Percentiles rank a stretch among this genome's conserved stretches.
These are phyloP conservation scores for Citrullus mucosospermus DNA, from an alignment of 306 rosid genomes.

Conservation along the genomic window DNA sequence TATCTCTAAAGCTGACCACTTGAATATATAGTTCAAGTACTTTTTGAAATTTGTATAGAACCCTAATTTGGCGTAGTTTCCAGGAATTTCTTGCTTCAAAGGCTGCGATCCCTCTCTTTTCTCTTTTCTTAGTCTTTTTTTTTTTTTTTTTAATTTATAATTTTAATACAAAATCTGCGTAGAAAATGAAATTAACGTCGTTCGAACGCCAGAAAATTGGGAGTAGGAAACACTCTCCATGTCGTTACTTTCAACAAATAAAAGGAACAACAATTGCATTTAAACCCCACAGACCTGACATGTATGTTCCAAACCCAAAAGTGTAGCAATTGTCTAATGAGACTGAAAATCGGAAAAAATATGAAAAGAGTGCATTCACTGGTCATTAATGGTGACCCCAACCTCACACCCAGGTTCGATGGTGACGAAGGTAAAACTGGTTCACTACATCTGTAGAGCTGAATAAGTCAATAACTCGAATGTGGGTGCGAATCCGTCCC, in stretches of 20 bases:
- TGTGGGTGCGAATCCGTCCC: slow-evolving; percentile 76
- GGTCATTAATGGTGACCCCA: slow-evolving; percentile 78
- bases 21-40: background rate
- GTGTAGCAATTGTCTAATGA: background rate
- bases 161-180: background rate
- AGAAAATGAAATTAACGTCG: background rate
- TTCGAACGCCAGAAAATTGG: background rate
- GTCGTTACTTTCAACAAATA: background rate
- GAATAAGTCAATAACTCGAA: slow-evolving; percentile 80
- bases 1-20: background rate
- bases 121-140: too few species aligned
- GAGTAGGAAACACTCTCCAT: background rate
- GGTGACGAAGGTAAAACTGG: slow-evolving; percentile 78
- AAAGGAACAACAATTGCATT: background rate
- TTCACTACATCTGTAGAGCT: slow-evolving; percentile 88
- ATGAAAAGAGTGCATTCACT: background rate
- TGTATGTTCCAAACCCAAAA: background rate
- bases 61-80: background rate
- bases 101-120: background rate
- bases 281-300: background rate
- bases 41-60: background rate
- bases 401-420: slow-evolving; percentile 93
- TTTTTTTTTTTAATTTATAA: too few species aligned
- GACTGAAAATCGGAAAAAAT: background rate
- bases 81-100: background rate